Percentiles rank a stretch among this genome's conserved stretches.
Evolutionary conservation across 106 monocot species (phyloP).

Genomic region (Acanthochlamys bracteata): DNA sequence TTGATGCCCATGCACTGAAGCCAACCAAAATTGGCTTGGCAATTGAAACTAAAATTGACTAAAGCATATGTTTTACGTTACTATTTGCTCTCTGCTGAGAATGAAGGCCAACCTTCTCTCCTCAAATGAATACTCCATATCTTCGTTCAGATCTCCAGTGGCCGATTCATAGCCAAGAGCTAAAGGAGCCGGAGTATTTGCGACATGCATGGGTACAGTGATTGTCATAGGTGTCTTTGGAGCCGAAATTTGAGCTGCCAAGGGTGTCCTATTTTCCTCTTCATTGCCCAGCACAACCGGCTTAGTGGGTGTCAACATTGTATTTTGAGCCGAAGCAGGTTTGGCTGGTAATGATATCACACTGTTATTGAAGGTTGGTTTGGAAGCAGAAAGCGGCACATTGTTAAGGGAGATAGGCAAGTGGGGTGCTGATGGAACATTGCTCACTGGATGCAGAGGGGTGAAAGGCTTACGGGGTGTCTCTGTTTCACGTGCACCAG

Average conservation of each 20-base stretch:
- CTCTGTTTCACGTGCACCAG: constrained; percentile 15
- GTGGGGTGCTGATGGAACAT: background rate
- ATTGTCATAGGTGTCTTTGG: constrained; percentile 32
- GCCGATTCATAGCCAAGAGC: constrained; percentile 8
- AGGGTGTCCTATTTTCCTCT: constrained; percentile 15
- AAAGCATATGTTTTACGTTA: background rate
- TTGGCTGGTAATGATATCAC: background rate
- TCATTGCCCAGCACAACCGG: background rate
- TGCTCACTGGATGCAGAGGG: constrained; percentile 7
- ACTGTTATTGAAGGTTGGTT: background rate
- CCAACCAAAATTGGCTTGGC: too few species aligned
- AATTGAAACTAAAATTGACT: too few species aligned
- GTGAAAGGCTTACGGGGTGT: constrained; percentile 29
- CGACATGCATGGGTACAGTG: constrained; percentile 36
- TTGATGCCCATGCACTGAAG: too few species aligned
- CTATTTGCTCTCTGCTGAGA: background rate
- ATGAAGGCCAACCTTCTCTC: constrained; percentile 29
- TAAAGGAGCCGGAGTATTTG: constrained; percentile 22
- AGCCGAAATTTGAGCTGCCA: constrained; percentile 1
- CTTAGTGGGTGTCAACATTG: background rate
- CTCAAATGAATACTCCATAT: constrained; percentile 42
- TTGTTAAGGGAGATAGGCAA: background rate
- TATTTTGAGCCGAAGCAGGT: background rate
- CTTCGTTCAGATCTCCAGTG: background rate
- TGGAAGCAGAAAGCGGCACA: background rate